These are phyloP conservation scores for Candida quercuum DNA, from an alignment of 805 yeast species.

Conservation along the genomic window DNA sequence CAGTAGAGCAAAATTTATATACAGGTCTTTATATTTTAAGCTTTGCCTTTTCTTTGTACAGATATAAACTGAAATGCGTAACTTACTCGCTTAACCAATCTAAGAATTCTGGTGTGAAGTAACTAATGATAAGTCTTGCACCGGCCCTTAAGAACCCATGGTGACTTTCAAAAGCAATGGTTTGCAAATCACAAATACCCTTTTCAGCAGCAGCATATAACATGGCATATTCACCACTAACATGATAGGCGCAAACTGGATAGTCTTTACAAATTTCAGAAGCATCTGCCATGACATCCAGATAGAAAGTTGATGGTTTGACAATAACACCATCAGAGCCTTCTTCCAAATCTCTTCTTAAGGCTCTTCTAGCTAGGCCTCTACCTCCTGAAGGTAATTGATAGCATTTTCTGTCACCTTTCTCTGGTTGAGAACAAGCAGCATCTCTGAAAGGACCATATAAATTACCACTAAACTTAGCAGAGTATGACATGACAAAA, in stretches of 20 bases:
- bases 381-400: conserved; percentile 91
- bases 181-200: conserved; percentile 81
- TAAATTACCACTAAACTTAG: conserved; percentile 84
- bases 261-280: conserved; percentile 72
- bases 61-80: not conserved
- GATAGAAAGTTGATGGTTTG: conserved; percentile 92
- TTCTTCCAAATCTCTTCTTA: conserved; percentile 78
- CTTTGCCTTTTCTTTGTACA: not conserved
- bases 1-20: too few relatives aligned
- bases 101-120: conserved; percentile 92
- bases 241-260: conserved; percentile 94
- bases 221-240: conserved; percentile 97
- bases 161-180: conserved; percentile 78
- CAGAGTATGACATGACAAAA: conserved; percentile 89
- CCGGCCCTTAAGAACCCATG: conserved; percentile 94
- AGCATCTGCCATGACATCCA: conserved; percentile 89
- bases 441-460: conserved; percentile 99
- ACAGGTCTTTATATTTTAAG: not conserved
- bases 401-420: conserved; percentile 89
- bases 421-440: conserved; percentile 84
- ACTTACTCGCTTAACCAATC: conserved; percentile 67
- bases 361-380: conserved; percentile 91
- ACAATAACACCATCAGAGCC: conserved; percentile 96
- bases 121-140: conserved; percentile 84
- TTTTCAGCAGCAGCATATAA: conserved; percentile 97